Evolutionary conservation across 768 basidiomycete genomes (phyloP).

Genomic region (Mycena floridula): DNA sequence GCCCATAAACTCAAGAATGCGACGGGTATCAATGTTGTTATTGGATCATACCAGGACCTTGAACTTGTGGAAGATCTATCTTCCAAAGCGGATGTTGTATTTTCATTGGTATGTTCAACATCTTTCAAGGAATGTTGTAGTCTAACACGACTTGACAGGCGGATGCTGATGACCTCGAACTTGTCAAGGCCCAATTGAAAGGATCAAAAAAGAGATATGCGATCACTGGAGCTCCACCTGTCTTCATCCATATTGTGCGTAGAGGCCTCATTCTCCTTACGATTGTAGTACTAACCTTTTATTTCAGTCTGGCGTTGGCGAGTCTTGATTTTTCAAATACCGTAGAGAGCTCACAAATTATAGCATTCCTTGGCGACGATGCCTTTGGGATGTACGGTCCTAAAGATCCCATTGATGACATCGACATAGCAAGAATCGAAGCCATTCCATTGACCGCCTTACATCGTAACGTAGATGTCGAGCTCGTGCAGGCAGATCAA

Average conservation of each 20-base stretch:
- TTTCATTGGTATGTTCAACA: constrained; percentile 25
- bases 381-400: constrained; percentile 34
- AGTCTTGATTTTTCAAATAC: no score
- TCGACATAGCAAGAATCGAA: constrained; percentile 39
- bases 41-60: constrained; percentile 41
- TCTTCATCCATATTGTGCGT: constrained; percentile 59
- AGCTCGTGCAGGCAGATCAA: constrained; percentile 39
- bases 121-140: background rate
- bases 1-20: constrained; percentile 34
- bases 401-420: constrained; percentile 38
- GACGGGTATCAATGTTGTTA: constrained; percentile 26
- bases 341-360: no score
- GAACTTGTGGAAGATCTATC: constrained; percentile 36
- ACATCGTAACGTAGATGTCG: constrained; percentile 46
- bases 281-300: no score
- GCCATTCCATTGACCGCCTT: constrained; percentile 34
- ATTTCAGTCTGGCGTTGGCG: no score
- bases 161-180: constrained; percentile 40
- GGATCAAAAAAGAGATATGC: constrained; percentile 45
- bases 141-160: constrained; percentile 30
- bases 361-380: constrained; percentile 38
- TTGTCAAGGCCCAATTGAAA: constrained; percentile 38
- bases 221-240: constrained; percentile 33
- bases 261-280: background rate
- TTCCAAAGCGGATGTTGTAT: constrained; percentile 36